Percentiles rank a stretch among this genome's conserved stretches.
These are phyloP conservation scores for Tylopilus subfusipes DNA, from an alignment of 768 basidiomycete genomes.

Conservation along the genomic window DNA sequence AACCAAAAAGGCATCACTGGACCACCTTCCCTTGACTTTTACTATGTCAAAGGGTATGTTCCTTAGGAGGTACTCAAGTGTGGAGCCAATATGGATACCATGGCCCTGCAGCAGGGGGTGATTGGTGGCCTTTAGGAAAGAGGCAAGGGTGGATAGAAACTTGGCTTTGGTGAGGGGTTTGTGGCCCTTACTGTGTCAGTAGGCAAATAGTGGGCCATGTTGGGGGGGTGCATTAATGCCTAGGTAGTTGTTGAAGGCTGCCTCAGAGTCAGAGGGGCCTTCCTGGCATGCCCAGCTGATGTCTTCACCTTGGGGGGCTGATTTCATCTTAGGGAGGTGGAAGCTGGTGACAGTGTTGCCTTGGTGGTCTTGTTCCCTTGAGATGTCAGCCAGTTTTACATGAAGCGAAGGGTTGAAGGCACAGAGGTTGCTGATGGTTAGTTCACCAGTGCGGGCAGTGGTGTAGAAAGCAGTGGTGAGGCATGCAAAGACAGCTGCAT, in stretches of 20 bases:
- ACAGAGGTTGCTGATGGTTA: background rate
- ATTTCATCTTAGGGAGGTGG: background rate
- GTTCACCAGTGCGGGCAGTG: background rate
- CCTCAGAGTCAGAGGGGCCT: background rate
- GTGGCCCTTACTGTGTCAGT: fast-evolving
- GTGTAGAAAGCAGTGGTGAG: background rate
- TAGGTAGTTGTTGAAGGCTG: background rate
- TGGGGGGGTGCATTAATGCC: background rate
- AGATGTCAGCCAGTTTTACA: background rate
- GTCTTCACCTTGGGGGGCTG: background rate
- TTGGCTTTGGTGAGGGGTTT: background rate
- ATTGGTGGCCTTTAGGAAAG: background rate
- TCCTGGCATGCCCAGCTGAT: background rate
- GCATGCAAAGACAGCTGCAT: background rate
- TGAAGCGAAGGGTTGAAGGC: background rate
- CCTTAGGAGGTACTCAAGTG: background rate
- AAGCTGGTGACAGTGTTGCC: background rate
- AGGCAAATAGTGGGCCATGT: background rate
- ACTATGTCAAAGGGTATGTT: background rate
- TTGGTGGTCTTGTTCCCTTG: background rate
- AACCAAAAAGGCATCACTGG: constrained; percentile 30
- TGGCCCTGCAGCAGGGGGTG: background rate
- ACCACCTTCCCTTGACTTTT: constrained; percentile 24
- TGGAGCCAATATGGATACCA: background rate
- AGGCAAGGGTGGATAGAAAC: background rate